Conservation (phyloP, 768 basidiomycete genomes). For the Lyophyllum semitale region DNA sequence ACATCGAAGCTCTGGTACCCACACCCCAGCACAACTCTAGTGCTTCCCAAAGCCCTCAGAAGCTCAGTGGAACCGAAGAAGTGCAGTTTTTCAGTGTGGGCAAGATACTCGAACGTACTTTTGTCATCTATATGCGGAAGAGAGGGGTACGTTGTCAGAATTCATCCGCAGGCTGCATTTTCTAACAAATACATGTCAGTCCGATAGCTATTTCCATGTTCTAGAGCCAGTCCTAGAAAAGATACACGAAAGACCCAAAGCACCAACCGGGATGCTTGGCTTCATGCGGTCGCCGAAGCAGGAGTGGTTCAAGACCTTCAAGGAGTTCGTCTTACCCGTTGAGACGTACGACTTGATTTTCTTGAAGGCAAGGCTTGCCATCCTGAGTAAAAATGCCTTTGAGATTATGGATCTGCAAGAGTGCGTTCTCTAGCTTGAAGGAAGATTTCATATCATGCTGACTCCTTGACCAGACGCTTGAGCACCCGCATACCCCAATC, state of each 20-base stretch:
- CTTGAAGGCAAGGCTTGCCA: conserved; percentile 87
- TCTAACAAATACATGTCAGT: conserved; percentile 28
- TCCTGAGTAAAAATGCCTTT: conserved; percentile 91
- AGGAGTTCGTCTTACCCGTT: conserved; percentile 85
- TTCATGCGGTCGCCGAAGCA: conserved; percentile 66
- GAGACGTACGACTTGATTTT: conserved; percentile 90
- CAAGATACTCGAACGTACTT: conserved; percentile 78
- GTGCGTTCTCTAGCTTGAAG: conserved; percentile 49
- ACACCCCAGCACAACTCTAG: conserved; percentile 70
- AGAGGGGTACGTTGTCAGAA: conserved; percentile 65
- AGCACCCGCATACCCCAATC: conserved; percentile 88
- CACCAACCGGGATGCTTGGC: conserved; percentile 62
- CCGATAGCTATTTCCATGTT: conserved; percentile 90
- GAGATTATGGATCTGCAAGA: conserved; percentile 96
- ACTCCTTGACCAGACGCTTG: conserved; percentile 54
- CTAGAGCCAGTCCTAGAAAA: conserved; percentile 90
- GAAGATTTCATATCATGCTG: background rate
- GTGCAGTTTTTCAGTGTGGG: conserved; percentile 97
- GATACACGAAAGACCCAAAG: conserved; percentile 72
- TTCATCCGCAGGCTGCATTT: conserved; percentile 22
- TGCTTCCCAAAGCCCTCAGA: conserved; percentile 82
- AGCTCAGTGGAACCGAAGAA: conserved; percentile 84
- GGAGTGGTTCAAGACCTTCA: conserved; percentile 92
- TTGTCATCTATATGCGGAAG: conserved; percentile 96
- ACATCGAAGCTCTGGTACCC: conserved; percentile 95